phyloP scores from a whole-genome alignment of 805 yeast species.

The Kluyveromyces nonfermentans region DNA sequence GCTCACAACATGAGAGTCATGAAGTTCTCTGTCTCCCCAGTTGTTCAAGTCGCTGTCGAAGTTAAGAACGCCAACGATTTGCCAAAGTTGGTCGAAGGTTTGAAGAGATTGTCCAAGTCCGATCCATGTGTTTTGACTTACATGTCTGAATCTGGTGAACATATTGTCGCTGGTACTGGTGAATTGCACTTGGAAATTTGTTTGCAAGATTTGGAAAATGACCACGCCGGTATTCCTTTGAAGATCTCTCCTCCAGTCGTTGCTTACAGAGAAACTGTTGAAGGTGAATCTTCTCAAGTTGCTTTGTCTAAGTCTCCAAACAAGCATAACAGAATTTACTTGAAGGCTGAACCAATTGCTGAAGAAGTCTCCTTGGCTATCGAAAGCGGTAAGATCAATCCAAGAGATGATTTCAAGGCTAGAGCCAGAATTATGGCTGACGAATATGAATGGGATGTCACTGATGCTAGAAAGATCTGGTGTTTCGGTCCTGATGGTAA shows the following conservation, averaged over 20 bases:
- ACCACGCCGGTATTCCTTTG: conserved; percentile 99
- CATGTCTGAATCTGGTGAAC: conserved; percentile 96
- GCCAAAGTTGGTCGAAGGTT: conserved; percentile 99
- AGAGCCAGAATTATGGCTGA: conserved; percentile 99
- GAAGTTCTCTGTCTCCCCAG: conserved; percentile 99
- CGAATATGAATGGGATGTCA: conserved; percentile 98
- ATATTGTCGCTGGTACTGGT: conserved; percentile 99
- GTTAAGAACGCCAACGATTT: conserved; percentile 99
- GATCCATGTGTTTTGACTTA: conserved; percentile 94
- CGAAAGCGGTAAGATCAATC: conserved; percentile 83
- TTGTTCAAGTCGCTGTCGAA: conserved; percentile 98
- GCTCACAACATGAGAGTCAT: conserved; percentile 99
- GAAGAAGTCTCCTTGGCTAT: conserved; percentile 91
- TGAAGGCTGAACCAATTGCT: conserved; percentile 91
- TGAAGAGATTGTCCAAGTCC: conserved; percentile 98
- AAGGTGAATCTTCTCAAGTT: conserved; percentile 84
- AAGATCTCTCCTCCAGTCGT: conserved; percentile 97
- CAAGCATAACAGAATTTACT: conserved; percentile 99
- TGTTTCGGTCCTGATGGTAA: conserved; percentile 99
- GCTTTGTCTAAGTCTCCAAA: conserved; percentile 99
- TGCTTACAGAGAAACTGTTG: conserved; percentile 97
- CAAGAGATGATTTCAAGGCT: conserved; percentile 97
- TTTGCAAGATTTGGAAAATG: conserved; percentile 89
- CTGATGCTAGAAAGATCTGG: conserved; percentile 99
- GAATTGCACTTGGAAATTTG: conserved; percentile 99